These are phyloP conservation scores for Metschnikowia cerradonensis DNA, from an alignment of 805 yeast species.

Conservation along the genomic window DNA sequence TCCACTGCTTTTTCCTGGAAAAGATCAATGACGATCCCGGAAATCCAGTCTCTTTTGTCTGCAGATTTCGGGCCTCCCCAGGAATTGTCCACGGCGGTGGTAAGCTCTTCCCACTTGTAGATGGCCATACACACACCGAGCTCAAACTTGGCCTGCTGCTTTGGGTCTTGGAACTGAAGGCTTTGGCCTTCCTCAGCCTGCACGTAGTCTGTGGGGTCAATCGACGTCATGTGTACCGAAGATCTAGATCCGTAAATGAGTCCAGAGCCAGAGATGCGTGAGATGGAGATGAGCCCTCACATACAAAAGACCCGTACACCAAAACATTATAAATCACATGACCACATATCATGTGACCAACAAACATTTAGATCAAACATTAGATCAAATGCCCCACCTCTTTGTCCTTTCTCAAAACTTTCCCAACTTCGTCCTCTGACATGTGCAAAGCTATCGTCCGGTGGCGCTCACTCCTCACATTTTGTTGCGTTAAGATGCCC, in stretches of 20 bases:
- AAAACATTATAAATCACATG: neutral
- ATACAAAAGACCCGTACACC: neutral
- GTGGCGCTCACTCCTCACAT: conserved; percentile 62
- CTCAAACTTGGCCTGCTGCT: conserved; percentile 82
- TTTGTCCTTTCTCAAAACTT: conserved; percentile 55
- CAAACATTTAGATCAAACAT: conserved; percentile 8
- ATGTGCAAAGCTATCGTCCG: conserved; percentile 61
- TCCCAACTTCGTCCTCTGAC: conserved; percentile 64
- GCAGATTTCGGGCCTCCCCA: conserved; percentile 96
- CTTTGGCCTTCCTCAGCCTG: conserved; percentile 45
- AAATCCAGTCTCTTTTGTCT: conserved; percentile 94
- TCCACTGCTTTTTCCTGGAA: conserved; percentile 70
- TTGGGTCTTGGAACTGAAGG: conserved; percentile 49
- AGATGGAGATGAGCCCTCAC: neutral
- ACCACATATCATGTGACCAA: conserved; percentile 7
- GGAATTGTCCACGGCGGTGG: conserved; percentile 80
- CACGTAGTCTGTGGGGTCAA: conserved; percentile 49
- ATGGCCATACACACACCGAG: conserved; percentile 89
- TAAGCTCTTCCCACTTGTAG: conserved; percentile 85
- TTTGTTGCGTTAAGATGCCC: conserved; percentile 71
- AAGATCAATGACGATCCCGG: conserved; percentile 74
- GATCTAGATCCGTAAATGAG: too few species aligned
- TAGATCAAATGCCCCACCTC: conserved; percentile 16
- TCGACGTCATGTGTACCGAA: conserved; percentile 22
- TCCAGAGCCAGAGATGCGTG: too few species aligned